Base-by-base conservation (phyloP, 257 asterid genomes). In the Rauvolfia tetraphylla region DNA sequence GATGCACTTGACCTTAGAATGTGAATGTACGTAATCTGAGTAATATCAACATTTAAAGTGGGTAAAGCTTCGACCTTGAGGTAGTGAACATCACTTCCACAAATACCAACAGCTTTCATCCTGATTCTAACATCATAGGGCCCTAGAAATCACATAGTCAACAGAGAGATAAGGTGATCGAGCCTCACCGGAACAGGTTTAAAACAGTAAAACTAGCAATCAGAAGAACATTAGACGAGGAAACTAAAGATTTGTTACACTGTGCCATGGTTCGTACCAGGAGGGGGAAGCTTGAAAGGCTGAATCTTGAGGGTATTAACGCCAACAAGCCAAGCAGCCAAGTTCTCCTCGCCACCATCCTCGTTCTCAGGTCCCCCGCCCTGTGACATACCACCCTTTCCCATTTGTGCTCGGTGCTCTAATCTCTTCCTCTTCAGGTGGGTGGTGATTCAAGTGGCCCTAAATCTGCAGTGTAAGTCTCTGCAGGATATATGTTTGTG, bases 291-390 rank as follows among this genome's bases (percentile, higher is more conserved):
- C 66, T 86, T 86, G 78, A 92, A 95, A 79, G 99, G 97, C 73
- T 77, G 97, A 86, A 95, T 95, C 92, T 92, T 92, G 90, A 95
- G 89, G 62, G 84, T 85, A 84, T 92, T 87, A 72, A 91, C 84
- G 25, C 96, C 95, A 73, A 95, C 84, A 83, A 95, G 99, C 99
- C 99, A 95, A 79, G 98, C 99, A 57, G 97, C 99, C 99, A 95
- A 90, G 76, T 91, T 95, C 81, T 85, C 94, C 79, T 87, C 93
- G 17, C 70, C 84, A 62, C 38, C 85, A 78, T 9, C 73, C 57
- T 73, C 77, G 56, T 84, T 85, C 61, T 66, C 80, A 20, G 58
- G 15, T 54, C 27, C 71, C 33, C 27, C 33, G 1, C 79, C 79
- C 44, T 39, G 25, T 58, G 79, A 76, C 79, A 53, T 78, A 63